A percentile compares a stretch with the other conserved stretches of the same genome.
Evolutionary conservation across 2,329 filamentous ascomycete species (phyloP).

Genomic region (Rugonectria rugulosa): DNA sequence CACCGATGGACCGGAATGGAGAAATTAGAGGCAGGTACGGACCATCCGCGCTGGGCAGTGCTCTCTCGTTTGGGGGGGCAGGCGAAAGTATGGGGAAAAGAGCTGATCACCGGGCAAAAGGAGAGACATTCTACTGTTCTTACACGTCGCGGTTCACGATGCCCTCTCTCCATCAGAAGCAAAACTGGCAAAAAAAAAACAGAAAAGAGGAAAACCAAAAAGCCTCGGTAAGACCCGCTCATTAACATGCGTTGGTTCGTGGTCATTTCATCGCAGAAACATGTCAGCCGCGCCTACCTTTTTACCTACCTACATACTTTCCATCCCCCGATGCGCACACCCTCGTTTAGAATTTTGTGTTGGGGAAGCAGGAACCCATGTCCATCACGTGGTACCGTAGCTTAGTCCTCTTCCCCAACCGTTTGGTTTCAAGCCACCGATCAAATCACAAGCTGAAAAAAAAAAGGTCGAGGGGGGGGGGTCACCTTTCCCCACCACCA

Average conservation of each 20-base stretch:
- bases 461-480: too few relatives aligned
- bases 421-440: conserved; percentile 16
- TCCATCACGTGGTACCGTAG: conserved; percentile 26
- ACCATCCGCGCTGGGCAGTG: background rate
- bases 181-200: background rate
- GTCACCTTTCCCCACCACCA: too few relatives aligned
- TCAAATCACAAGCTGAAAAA: too few relatives aligned
- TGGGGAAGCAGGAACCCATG: conserved; percentile 20
- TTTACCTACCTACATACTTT: background rate
- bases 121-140: conserved; percentile 8
- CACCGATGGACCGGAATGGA: background rate
- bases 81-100: background rate
- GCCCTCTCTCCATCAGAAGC: background rate
- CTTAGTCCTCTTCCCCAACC: conserved; percentile 24
- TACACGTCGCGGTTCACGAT: background rate
- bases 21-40: background rate
- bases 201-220: too few relatives aligned
- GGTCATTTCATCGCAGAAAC: too few relatives aligned
- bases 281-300: background rate
- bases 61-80: background rate
- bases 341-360: conserved; percentile 15
- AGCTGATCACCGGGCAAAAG: conserved; percentile 1
- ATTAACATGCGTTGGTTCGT: too few relatives aligned
- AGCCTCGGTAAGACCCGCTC: too few relatives aligned
- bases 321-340: background rate